Conservation (phyloP, 2,329 filamentous ascomycete species). For the Xylariaceae sp. region DNA sequence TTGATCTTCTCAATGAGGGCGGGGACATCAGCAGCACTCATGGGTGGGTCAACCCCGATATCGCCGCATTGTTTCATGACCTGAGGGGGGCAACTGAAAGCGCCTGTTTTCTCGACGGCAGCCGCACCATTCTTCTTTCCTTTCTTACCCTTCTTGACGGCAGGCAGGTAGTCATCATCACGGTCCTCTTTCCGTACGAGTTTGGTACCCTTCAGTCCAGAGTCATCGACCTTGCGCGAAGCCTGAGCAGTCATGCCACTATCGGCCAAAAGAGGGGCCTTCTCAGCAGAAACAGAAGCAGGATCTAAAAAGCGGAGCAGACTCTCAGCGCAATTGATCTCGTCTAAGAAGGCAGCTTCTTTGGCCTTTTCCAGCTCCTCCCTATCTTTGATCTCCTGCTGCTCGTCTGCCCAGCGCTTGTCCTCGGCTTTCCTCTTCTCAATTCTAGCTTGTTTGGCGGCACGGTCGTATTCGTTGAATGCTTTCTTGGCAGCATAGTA, state of each 20-base stretch:
- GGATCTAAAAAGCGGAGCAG: constrained; percentile 92
- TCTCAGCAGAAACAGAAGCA: constrained; percentile 59
- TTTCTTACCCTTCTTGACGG: constrained; percentile 85
- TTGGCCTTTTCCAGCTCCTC: constrained; percentile 76
- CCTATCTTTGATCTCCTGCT: constrained; percentile 71
- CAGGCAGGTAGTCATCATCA: constrained; percentile 80
- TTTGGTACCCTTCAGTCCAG: constrained; percentile 79
- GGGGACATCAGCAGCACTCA: constrained; percentile 78
- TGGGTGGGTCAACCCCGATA: constrained; percentile 82
- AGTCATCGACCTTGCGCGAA: constrained; percentile 77
- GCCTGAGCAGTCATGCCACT: constrained; percentile 75
- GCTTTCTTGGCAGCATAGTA: constrained; percentile 81
- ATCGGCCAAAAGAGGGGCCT: constrained; percentile 58
- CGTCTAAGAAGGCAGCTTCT: constrained; percentile 84
- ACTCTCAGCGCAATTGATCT: constrained; percentile 84
- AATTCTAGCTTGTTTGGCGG: constrained; percentile 69
- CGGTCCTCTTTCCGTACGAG: constrained; percentile 82
- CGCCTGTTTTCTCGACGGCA: constrained; percentile 44
- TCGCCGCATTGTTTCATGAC: constrained; percentile 87
- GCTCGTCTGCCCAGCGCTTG: constrained; percentile 65
- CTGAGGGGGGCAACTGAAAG: constrained; percentile 86
- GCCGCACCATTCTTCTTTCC: constrained; percentile 63
- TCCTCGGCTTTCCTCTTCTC: constrained; percentile 81
- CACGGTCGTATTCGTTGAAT: constrained; percentile 77
- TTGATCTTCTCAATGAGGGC: constrained; percentile 81